Base-by-base conservation (phyloP, 1,284 basidiomycete species). In the Macrocystidia cucumis region DNA sequence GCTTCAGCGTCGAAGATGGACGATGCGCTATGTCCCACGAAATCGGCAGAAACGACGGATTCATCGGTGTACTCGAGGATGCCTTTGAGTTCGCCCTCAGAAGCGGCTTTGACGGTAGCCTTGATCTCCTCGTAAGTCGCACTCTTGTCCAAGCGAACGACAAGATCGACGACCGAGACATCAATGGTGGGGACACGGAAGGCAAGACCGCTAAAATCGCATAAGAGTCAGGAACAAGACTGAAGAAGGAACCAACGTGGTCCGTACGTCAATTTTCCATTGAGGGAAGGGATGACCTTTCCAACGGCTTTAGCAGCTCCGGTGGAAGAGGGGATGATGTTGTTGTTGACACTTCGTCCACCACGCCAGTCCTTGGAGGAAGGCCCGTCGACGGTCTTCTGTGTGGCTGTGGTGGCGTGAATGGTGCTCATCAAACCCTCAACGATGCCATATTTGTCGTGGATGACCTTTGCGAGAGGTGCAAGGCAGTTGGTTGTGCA, bases 401-500 rank as follows among this genome's bases (percentile, higher is more conserved):
- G 95, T 51, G 96, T 98, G 42, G 96, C 96, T 38, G 91, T 95
- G 49, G 90, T 90, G 31, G 89, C 84, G 66, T 98, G 95, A 50
- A 98, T 90, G 49, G 96, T 98, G 65, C 89, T 96, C 96, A 98
- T 98, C 59, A 99, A 76, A 62, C 89, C 92, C 71, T 97, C 92
- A 46, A 88, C 72, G 54, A 97, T 93, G 52, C 84, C 87, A 59
- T 87, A 95, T 53, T 87, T 93, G 81, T 98, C 96, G 69, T 99
- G 57, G 72, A 99, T 74, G 61, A 98, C 85, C 78, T 98, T 98
- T 65, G 95, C 95, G 44, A 99, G 82, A 46, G 96, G 93, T 23
- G 96, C 96, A 45, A 99, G 79, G 67, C 92, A 96, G 84, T 99
- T 98, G 67, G 95, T 99, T 36, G 95, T 99, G 82, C 95, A 99